Evolutionary conservation across 768 basidiomycete species (phyloP), one percentile per base, ranked within the genome.

Genomic region (Tulasnella sp.): DNA sequence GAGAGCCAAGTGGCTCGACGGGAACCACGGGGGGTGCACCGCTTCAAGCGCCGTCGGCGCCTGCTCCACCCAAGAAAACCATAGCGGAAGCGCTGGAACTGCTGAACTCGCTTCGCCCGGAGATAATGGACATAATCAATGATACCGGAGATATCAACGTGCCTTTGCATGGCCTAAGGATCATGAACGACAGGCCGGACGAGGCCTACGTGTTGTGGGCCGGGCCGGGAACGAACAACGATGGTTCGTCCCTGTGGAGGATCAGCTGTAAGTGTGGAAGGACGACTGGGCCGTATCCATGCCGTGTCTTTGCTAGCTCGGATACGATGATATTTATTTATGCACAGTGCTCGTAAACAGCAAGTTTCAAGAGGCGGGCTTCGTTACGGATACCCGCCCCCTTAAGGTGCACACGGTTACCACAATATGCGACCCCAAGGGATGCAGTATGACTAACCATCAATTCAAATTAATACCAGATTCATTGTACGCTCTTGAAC

Each of bases 401-500:
- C 51, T 79, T 1, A 77, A 77, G 79, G 79, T 79, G n/a, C n/a
- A n/a, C n/a, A n/a, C n/a, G n/a, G n/a, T n/a, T n/a, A n/a, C n/a
- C n/a, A n/a, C n/a, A 32, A 44, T 46, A 35, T 61, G 18, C 15
- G 16, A 74, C 10, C 18, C 18, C 29, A 20, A 29, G 4, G 6
- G 7, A 16, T 20, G 15, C 57, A 77, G 26, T 2, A 23, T 32
- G n/a, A 32, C 29, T 42, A 48, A 37, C n/a, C 23, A n/a, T 11
- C 16, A 15, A 39, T 69, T 13, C 48, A 73, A 37, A 37, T 77
- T 11, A 15, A 37, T 15, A 11, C 23, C 26, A 78, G 77, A 72
- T 78, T 18, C 77, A 74, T 26, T 78, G 77, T 73, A 79, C 76
- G 5, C 55, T 79, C 46, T 4, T 77, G 7, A 79, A 79, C 57